Evolutionary conservation across 345 rosid genomes (phyloP), one percentile per base, ranked within the genome.

Genomic region (Dipteronia sinensis): DNA sequence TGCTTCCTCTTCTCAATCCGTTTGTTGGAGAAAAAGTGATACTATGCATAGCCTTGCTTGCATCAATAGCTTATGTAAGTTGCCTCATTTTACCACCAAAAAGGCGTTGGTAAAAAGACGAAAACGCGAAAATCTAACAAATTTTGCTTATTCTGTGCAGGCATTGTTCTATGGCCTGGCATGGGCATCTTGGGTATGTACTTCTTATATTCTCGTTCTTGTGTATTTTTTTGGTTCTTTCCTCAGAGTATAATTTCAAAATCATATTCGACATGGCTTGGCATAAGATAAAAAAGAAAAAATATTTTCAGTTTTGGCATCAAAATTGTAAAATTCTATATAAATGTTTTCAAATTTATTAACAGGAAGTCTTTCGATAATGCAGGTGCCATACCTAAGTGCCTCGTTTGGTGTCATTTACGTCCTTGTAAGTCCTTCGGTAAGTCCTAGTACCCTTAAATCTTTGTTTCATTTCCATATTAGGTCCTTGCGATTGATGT

Each of bases 121-220:
- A 46, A 56, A 63, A 25, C 23, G 1, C 0, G 19, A 40, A 77
- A 25, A 61, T 66, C 16, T 77, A 22, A 66, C 13, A 5, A 12
- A 34, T 4, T 65, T 47, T 65, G 25, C 49, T 62, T 77, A 63
- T 44, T 67, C 27, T 68, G 38, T 81, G 72, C 87, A 88, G 91
- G 91, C 85, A 42, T 58, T 83, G 79, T 77, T 88, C 69, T 85
- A 88, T 71, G 88, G 91, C 73, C 77, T 86, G 40, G 89, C 89
- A 7, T 88, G 91, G 91, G 87, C 91, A 66, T 69, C 89, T 65
- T 86, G 89, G 91, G 91, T 88, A 86, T 72, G 87, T 67, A 42
- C 40, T 72, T 51, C 0, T 1, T 42, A 22, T 8, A 6, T 71
- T 34, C 17, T 25, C 20, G 25, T 27, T 44, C 23, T 9, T 1